Evolutionary conservation across 495 filamentous ascomycete species (phyloP).

Genomic region (Lasiosphaeria hispida): DNA sequence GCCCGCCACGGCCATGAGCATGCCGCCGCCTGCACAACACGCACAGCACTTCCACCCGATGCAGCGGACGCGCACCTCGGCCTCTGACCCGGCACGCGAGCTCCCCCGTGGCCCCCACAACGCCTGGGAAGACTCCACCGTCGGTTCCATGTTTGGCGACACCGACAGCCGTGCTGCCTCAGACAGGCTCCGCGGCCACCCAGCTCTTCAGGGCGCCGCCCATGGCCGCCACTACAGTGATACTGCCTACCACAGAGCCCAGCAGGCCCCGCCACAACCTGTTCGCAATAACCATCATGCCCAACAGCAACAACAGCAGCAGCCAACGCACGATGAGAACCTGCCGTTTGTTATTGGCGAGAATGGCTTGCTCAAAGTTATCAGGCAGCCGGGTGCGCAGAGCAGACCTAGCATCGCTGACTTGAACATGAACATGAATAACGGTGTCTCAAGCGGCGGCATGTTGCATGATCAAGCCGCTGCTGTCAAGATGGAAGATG

Average conservation of each 20-base stretch:
- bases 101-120: constrained; percentile 21
- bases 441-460: constrained; percentile 2
- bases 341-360: constrained; percentile 34
- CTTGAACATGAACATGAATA: constrained; percentile 10
- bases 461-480: constrained; percentile 13
- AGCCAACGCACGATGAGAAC: constrained; percentile 21
- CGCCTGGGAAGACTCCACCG: constrained; percentile 39
- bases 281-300: constrained; percentile 5
- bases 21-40: constrained; percentile 19
- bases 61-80: constrained; percentile 29
- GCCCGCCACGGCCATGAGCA: constrained; percentile 21
- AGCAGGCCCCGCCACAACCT: constrained; percentile 5
- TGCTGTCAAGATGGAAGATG: constrained; percentile 19
- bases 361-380: constrained; percentile 32
- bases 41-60: constrained; percentile 28
- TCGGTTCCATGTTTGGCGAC: constrained; percentile 37
- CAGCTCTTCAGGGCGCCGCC: neutral
- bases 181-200: constrained; percentile 27
- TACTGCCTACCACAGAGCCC: constrained; percentile 14
- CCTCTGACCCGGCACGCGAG: constrained; percentile 29
- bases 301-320: neutral
- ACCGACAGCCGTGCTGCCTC: constrained; percentile 29
- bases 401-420: constrained; percentile 9
- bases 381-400: constrained; percentile 16
- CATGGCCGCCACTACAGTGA: constrained; percentile 30